phyloP scores from a whole-genome alignment of 1,284 basidiomycete species.

The Puccinia novopanici region DNA sequence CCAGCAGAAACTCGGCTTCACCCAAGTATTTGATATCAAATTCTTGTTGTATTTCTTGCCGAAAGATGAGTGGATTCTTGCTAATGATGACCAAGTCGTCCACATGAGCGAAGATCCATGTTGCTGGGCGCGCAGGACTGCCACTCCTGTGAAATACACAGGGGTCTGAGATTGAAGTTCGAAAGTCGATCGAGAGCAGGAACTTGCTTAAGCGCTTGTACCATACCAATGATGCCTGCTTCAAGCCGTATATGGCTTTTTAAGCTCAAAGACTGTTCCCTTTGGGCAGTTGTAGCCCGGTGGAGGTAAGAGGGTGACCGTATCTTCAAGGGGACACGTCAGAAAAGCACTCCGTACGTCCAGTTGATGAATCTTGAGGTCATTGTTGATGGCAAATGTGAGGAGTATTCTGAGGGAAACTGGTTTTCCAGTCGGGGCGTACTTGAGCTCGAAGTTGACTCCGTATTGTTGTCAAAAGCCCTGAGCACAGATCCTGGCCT shows the following conservation, averaged over 20 bases:
- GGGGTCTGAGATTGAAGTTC: background rate
- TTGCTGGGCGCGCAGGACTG: background rate
- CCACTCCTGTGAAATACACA: no score
- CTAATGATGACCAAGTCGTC: slow-evolving; percentile 16
- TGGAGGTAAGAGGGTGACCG: no score
- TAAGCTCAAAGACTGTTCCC: background rate
- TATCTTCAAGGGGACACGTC: no score
- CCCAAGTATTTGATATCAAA: slow-evolving; percentile 9
- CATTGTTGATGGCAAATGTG: background rate
- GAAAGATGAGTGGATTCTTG: background rate
- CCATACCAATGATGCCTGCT: background rate
- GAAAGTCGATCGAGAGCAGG: background rate
- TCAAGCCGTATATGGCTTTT: background rate
- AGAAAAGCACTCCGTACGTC: no score
- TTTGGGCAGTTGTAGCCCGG: no score
- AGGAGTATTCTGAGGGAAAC: background rate
- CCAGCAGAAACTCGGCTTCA: background rate
- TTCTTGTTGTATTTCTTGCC: background rate
- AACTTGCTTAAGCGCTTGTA: background rate
- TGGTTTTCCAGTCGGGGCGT: background rate
- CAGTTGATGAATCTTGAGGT: background rate
- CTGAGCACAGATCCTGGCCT: slow-evolving; percentile 51
- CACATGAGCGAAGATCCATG: slow-evolving; percentile 10
- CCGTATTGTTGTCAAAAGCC: slow-evolving; percentile 50
- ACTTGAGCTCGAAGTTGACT: background rate